Conservation (phyloP, 2,329 filamentous ascomycete genomes). For the Ophioceras dolichostomum region DNA sequence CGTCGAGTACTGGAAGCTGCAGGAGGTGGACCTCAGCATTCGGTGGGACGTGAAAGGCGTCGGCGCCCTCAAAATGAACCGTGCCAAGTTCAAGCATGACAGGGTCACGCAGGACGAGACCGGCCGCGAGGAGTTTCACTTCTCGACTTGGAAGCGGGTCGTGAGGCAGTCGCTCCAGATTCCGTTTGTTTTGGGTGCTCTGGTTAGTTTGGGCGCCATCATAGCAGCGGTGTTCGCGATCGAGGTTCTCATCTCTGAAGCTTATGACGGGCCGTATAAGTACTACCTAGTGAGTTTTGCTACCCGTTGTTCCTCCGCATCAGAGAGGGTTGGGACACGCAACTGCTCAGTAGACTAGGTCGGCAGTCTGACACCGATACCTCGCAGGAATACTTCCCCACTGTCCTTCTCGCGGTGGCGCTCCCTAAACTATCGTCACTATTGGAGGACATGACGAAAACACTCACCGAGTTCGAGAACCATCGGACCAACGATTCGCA, state of each 20-base stretch:
- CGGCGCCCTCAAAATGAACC: slow-evolving; percentile 65
- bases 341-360: too few relatives aligned
- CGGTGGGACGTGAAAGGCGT: slow-evolving; percentile 84
- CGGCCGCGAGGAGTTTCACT: slow-evolving; percentile 48
- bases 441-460: slow-evolving; percentile 49
- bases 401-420: slow-evolving; percentile 53
- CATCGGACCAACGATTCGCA: slow-evolving; percentile 60
- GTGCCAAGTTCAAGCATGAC: slow-evolving; percentile 54
- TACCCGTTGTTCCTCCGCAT: too few relatives aligned
- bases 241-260: slow-evolving; percentile 63
- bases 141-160: slow-evolving; percentile 52
- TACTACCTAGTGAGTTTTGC: slow-evolving; percentile 42
- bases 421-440: slow-evolving; percentile 53
- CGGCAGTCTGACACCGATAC: too few relatives aligned
- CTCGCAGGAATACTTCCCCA: slow-evolving; percentile 56
- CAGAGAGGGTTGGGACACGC: too few relatives aligned
- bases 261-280: slow-evolving; percentile 60
- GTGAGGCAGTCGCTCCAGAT: slow-evolving; percentile 54
- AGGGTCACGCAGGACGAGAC: slow-evolving; percentile 48
- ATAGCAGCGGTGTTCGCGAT: slow-evolving; percentile 61
- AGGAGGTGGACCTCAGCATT: slow-evolving; percentile 74
- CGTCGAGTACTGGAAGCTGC: slow-evolving; percentile 92
- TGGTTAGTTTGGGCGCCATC: slow-evolving; percentile 47
- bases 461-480: slow-evolving; percentile 60
- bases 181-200: slow-evolving; percentile 52